A percentile compares a stretch with the other conserved stretches of the same genome.
Conservation (phyloP, 345 rosid genomes). For the Linum tenue region DNA sequence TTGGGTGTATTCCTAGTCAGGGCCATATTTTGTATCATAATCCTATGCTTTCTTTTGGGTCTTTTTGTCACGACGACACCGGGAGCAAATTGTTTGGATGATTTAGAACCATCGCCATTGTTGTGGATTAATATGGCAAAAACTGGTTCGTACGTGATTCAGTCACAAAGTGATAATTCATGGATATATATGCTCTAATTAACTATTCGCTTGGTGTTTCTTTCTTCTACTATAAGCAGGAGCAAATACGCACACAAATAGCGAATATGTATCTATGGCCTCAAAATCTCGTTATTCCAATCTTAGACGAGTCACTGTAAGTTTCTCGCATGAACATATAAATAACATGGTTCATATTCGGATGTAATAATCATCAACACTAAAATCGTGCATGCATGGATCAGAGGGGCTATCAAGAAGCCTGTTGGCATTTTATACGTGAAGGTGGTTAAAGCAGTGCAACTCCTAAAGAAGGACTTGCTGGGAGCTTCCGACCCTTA, state of each 20-base stretch:
- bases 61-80: neutral
- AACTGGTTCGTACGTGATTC: neutral
- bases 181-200: too few species aligned
- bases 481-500: slow-evolving; percentile 54
- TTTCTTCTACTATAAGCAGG: slow-evolving; percentile 23
- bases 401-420: slow-evolving; percentile 34
- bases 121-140: too few species aligned
- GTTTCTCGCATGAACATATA: slow-evolving; percentile 8
- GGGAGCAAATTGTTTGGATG: too few species aligned
- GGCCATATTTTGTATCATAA: neutral
- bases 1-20: neutral
- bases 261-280: slow-evolving; percentile 48
- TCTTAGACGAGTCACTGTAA: slow-evolving; percentile 40
- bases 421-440: slow-evolving; percentile 44
- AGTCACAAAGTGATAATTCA: neutral
- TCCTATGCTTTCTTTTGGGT: neutral
- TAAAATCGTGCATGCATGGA: neutral
- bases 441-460: slow-evolving; percentile 32
- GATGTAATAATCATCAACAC: neutral
- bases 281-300: slow-evolving; percentile 32
- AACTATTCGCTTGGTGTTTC: too few species aligned
- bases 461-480: slow-evolving; percentile 39
- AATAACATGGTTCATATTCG: neutral
- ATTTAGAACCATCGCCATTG: too few species aligned
- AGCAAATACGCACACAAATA: slow-evolving; percentile 32